A percentile compares a stretch with the other conserved stretches of the same genome.
These are phyloP conservation scores for Saccharomyces kudriavzevii DNA, from an alignment of 805 yeast species.

Conservation along the genomic window DNA sequence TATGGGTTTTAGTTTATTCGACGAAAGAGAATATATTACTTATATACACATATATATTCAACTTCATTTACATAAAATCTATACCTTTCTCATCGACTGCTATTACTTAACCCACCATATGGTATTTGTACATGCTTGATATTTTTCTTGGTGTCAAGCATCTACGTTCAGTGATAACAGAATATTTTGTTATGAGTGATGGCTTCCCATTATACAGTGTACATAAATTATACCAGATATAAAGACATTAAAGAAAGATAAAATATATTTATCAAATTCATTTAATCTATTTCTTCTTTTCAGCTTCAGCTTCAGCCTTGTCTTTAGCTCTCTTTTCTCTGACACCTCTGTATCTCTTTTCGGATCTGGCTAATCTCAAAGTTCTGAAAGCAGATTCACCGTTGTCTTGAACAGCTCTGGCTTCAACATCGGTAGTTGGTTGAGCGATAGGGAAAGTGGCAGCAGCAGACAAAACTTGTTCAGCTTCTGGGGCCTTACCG, in stretches of 20 bases:
- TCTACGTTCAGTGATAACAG: not conserved
- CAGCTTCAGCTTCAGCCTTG: constrained; percentile 98
- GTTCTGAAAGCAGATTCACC: constrained; percentile 84
- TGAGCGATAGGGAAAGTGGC: constrained; percentile 89
- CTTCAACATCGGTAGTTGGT: constrained; percentile 58
- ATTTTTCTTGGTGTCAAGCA: not conserved
- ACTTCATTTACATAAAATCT: not conserved
- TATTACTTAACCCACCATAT: not conserved
- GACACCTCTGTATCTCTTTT: constrained; percentile 88
- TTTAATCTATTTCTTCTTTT: constrained; percentile 81
- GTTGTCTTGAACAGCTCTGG: constrained; percentile 82
- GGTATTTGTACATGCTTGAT: not conserved
- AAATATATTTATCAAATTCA: not conserved
- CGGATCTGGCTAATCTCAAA: constrained; percentile 90
- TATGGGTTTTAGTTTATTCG: constrained; percentile 90
- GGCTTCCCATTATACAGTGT: constrained; percentile 31
- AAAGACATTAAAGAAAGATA: constrained; percentile 6
- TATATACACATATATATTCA: constrained; percentile 8
- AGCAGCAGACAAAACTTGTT: constrained; percentile 66
- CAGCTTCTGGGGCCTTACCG: constrained; percentile 72
- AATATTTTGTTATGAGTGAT: constrained; percentile 21
- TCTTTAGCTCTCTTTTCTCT: constrained; percentile 97
- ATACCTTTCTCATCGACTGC: not conserved
- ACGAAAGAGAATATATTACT: constrained; percentile 50
- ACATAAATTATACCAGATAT: constrained; percentile 22